Evolutionary conservation across 768 basidiomycete species (phyloP), one percentile per base, ranked within the genome.

Genomic region (Hortiboletus flavorubellus): DNA sequence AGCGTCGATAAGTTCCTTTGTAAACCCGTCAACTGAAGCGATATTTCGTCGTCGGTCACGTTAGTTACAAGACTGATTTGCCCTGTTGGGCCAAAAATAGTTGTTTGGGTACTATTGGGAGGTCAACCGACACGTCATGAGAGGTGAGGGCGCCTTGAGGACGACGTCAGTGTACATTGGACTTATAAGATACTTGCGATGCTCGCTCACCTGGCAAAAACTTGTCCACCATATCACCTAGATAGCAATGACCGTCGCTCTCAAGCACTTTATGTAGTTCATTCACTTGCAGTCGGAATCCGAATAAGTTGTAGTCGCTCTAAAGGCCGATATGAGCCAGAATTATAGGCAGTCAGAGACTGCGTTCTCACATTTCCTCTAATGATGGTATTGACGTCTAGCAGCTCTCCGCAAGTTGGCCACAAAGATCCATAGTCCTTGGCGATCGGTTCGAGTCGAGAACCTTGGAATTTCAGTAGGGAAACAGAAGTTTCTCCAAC

Each of bases 401-500:
- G 68, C 12, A 82, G 76, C 51, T 87, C 85, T 14, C 91, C 78
- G 35, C 78, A 75, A 7, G 87, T 75, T 4, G 93, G 89, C 79
- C 87, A 91, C 46, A 91, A 69, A 7, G 91, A 83, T 0, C 82
- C 78, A 68, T 86, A 90, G 67, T 96, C 90, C 59, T 82, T 82
- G 9, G 87, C 89, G 14, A 87, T 69, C 33, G 79, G 77, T 34
- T 76, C 67, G 5, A 88, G 65, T 56, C 74, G 76, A 4, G 67
- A 72, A 12, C 72, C 74, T 2, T 62, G 56, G 48, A 87, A 68
- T 53, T 79, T 78, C 33, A 95, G 73, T 29, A 92, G 60, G 3
- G 91, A 86, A 16, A 95, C 78, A 0, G 92, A 93, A 65, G 82
- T 84, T 64, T 97, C 94, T 35, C 89, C 90, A n/a, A 85, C 79